Evolutionary conservation across 768 basidiomycete genomes (phyloP).

Genomic region (Pisolithus marmoratus): DNA sequence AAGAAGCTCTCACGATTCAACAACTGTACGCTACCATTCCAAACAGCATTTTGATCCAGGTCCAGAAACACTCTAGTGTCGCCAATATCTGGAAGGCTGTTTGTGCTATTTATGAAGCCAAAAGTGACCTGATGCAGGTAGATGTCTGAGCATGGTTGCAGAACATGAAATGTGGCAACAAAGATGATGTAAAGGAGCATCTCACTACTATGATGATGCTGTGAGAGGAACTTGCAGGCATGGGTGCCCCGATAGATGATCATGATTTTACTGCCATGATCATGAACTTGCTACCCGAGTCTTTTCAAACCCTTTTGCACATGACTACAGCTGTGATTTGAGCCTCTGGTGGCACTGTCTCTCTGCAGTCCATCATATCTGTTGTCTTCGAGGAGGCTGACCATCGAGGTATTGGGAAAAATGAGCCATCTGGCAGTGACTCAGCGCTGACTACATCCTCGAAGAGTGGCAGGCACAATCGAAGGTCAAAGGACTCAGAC

Average conservation of each 20-base stretch:
- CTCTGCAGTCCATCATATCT: not conserved
- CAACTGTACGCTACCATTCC: conserved; percentile 3
- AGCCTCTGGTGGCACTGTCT: not conserved
- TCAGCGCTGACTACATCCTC: not conserved
- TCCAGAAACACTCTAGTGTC: not conserved
- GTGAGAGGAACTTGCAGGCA: not conserved
- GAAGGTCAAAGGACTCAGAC: not conserved
- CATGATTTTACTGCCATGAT: conserved; percentile 5
- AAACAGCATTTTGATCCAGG: not conserved
- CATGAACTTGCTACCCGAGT: conserved; percentile 1
- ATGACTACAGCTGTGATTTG: not conserved
- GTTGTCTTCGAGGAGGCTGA: conserved; percentile 1
- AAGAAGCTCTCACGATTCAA: conserved; percentile 1
- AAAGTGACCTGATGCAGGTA: conserved; percentile 4
- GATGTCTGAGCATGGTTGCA: not conserved
- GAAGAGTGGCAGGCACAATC: not conserved
- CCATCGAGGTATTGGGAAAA: not conserved
- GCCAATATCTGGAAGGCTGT: not conserved
- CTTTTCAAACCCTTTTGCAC: not conserved
- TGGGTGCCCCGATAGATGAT: conserved; percentile 2
- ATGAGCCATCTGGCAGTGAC: not conserved
- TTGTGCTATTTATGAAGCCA: not conserved
- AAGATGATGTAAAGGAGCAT: not conserved
- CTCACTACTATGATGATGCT: conserved; percentile 1
- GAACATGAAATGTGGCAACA: conserved; percentile 4